phyloP scores from a whole-genome alignment of 257 asterid species.

The Coffea eugenioides region DNA sequence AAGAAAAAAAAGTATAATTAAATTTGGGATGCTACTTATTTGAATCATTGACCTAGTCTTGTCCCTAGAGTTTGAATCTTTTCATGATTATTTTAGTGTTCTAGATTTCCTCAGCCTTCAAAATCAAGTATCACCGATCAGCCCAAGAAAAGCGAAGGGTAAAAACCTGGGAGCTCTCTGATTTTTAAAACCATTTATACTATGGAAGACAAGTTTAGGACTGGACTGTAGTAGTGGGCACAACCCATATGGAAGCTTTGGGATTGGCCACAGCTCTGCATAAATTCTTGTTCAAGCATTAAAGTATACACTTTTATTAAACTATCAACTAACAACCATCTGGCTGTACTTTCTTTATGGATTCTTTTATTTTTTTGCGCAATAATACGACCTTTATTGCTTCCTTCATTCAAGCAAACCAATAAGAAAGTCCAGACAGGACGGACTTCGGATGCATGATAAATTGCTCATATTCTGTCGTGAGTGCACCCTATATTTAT shows the following conservation, averaged over 20 bases:
- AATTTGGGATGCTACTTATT: neutral
- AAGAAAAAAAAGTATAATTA: neutral
- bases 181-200: neutral
- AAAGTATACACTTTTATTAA: conserved; percentile 2
- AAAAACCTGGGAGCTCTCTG: neutral
- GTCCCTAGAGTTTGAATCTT: neutral
- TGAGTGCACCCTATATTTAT: neutral
- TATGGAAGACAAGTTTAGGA: neutral
- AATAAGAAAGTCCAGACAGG: neutral
- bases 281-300: neutral
- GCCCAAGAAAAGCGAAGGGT: neutral
- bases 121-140: neutral
- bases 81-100: neutral
- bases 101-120: neutral
- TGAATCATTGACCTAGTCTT: neutral
- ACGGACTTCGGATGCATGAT: neutral
- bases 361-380: neutral
- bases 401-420: conserved; percentile 16
- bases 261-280: conserved; percentile 33
- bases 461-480: neutral
- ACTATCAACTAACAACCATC: neutral
- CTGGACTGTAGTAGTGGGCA: conserved; percentile 20
- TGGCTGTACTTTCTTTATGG: neutral
- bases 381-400: neutral
- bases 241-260: conserved; percentile 33